Evolutionary conservation across 2,329 filamentous ascomycete species (phyloP), one percentile per base, ranked within the genome.

Genomic region (Leptographium radiaticola): DNA sequence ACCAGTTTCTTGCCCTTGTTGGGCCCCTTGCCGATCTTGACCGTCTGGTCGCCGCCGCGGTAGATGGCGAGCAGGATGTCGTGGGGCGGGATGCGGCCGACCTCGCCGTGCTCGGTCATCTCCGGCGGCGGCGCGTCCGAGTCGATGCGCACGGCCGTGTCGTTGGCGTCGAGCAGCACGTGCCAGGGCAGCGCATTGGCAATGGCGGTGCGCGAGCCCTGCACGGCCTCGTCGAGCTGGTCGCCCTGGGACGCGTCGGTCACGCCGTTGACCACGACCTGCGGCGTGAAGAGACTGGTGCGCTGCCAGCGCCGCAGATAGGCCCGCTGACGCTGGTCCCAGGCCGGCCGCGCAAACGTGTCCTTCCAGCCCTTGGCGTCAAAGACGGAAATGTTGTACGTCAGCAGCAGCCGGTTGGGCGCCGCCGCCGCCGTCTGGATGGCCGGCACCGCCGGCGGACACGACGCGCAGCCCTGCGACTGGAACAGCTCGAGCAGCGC

Each of bases 1-100:
- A 59, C 54, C 15, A 69, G 53, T 51, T 67, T 68, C 59, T 67
- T 67, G 31, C 65, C 64, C 60, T 67, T 68, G 57, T 68, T 68
- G 4, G 63, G 61, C 0, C 65, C 66, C 47, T 64, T 64, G 12
- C 61, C 59, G 36, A 67, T 60, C 54, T 67, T 66, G 39, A 67
- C 57, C 10, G 54, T 60, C 40, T 64, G 57, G 15, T 61, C 59
- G 10, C 58, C 59, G 12, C 59, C 56, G 42, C 62, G 61, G 56
- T 66, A 67, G 30, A 54, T 39, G 42, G 50, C 56, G 18, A 56
- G 25, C 13, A 56, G 30, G 20, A 57, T 50, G 49, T 57, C 56
- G 45, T 57, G 44, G 1, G 43, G 20, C 16, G 49, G 53, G 2
- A 50, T n/a, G 4, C 43, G 6, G 13, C 38, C 38, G 6, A 10